A percentile compares a stretch with the other conserved stretches of the same genome.
Conservation (phyloP, 139 green algal species). For the Pycnococcus provasolii region DNA sequence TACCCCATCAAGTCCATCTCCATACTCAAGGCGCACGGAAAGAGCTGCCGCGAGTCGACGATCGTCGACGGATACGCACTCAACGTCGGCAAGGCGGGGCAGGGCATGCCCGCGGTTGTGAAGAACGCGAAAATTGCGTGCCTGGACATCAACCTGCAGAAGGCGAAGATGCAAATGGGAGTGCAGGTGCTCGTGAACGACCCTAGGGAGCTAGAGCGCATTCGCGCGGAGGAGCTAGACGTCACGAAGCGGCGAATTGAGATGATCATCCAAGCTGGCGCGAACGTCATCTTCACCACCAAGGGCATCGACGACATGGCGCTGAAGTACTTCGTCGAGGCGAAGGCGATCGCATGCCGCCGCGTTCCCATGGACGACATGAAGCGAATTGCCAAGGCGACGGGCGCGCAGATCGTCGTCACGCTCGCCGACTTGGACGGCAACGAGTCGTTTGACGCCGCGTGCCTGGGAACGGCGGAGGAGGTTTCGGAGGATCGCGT, state of each 20-base stretch:
- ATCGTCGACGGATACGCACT: conserved; percentile 94
- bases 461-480: conserved; percentile 52
- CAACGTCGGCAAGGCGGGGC: conserved; percentile 72
- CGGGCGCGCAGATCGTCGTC: conserved; percentile 66
- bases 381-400: conserved; percentile 81
- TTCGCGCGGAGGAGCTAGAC: conserved; percentile 82
- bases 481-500: conserved; percentile 64
- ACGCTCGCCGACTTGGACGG: conserved; percentile 95
- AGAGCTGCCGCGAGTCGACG: conserved; percentile 62
- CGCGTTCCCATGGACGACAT: conserved; percentile 93
- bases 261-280: conserved; percentile 79
- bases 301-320: conserved; percentile 98
- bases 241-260: conserved; percentile 92
- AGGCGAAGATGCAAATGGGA: conserved; percentile 51
- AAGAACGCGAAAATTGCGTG: conserved; percentile 45
- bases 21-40: conserved; percentile 94
- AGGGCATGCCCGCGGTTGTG: conserved; percentile 18
- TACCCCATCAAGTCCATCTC: conserved; percentile 95
- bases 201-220: conserved; percentile 88
- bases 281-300: conserved; percentile 95
- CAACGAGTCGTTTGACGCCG: conserved; percentile 85
- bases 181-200: conserved; percentile 75
- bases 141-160: conserved; percentile 49
- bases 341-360: conserved; percentile 73
- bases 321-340: conserved; percentile 98